Conservation (phyloP, 2,329 filamentous ascomycete species). For the Cercospora nicotianae region DNA sequence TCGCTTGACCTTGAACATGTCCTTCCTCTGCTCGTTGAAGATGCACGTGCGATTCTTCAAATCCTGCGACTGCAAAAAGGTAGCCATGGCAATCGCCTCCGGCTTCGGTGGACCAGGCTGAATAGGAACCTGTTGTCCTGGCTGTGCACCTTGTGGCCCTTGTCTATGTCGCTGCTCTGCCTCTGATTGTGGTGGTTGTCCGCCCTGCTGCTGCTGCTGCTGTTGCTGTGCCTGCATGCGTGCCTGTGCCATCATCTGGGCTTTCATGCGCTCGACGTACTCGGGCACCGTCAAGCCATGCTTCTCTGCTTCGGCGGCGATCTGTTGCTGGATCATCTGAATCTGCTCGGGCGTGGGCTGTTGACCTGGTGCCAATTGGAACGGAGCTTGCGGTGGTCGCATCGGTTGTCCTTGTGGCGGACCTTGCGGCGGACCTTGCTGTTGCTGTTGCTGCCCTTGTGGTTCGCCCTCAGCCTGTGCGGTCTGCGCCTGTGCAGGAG, state of each 20-base stretch:
- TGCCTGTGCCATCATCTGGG: conserved; percentile 57
- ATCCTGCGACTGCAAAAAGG: conserved; percentile 79
- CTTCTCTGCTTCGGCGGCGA: conserved; percentile 79
- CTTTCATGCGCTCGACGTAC: conserved; percentile 64
- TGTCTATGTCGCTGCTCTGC: conserved; percentile 31
- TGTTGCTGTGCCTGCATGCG: conserved; percentile 46
- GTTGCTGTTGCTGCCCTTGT: background rate
- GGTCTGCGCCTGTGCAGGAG: background rate
- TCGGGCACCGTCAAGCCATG: conserved; percentile 81
- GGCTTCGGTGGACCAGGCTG: conserved; percentile 81
- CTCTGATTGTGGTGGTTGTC: conserved; percentile 33
- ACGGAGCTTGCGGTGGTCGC: conserved; percentile 13
- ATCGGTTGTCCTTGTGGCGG: conserved; percentile 3
- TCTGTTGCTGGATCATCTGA: conserved; percentile 75
- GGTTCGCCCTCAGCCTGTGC: background rate
- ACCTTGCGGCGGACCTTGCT: background rate
- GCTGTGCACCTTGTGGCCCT: conserved; percentile 44
- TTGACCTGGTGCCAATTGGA: conserved; percentile 41
- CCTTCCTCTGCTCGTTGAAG: conserved; percentile 92
- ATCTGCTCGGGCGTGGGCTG: conserved; percentile 81
- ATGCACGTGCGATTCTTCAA: conserved; percentile 90
- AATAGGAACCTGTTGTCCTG: conserved; percentile 65
- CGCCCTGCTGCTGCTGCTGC: conserved; percentile 37
- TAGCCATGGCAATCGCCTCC: conserved; percentile 81
- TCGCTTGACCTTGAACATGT: conserved; percentile 98